phyloP scores from a whole-genome alignment of 176 grass and related monocot species.

The Tillandsia leiboldiana region DNA sequence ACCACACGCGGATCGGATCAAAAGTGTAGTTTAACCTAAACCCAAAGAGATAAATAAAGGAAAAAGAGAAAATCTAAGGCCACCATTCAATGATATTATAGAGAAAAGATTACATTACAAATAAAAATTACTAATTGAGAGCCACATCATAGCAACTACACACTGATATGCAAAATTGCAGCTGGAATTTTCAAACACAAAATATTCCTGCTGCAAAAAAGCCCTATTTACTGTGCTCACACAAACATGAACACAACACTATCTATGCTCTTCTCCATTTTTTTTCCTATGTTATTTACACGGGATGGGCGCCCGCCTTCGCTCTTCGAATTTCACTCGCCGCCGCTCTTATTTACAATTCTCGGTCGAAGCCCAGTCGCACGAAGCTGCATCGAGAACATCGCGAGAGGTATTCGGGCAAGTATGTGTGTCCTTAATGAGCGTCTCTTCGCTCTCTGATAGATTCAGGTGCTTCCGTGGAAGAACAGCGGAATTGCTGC shows the following conservation, averaged over 20 bases:
- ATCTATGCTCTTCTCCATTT: conserved; percentile 9
- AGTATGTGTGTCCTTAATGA: no score
- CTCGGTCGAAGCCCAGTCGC: no score
- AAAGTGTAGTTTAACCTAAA: no score
- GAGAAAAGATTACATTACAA: conserved; percentile 31
- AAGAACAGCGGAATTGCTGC: conserved; percentile 17
- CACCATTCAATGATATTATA: conserved; percentile 43
- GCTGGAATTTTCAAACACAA: conserved; percentile 28
- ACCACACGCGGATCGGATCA: no score
- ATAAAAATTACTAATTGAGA: conserved; percentile 39
- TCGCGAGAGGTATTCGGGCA: no score
- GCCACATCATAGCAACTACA: conserved; percentile 20
- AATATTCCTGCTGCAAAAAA: conserved; percentile 37
- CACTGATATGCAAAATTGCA: conserved; percentile 48
- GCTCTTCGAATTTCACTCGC: no score
- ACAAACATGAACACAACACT: conserved; percentile 25
- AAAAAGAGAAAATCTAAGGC: background rate
- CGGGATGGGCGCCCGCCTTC: background rate
- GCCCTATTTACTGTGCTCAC: conserved; percentile 22
- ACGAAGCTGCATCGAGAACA: no score
- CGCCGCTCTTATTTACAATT: no score
- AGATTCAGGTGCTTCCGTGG: conserved; percentile 12
- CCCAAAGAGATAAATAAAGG: no score
- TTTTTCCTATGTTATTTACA: conserved; percentile 54
- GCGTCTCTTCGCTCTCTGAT: background rate